Evolutionary conservation across 768 basidiomycete species (phyloP), one percentile per base, ranked within the genome.

Genomic region (Jaapia argillacea): DNA sequence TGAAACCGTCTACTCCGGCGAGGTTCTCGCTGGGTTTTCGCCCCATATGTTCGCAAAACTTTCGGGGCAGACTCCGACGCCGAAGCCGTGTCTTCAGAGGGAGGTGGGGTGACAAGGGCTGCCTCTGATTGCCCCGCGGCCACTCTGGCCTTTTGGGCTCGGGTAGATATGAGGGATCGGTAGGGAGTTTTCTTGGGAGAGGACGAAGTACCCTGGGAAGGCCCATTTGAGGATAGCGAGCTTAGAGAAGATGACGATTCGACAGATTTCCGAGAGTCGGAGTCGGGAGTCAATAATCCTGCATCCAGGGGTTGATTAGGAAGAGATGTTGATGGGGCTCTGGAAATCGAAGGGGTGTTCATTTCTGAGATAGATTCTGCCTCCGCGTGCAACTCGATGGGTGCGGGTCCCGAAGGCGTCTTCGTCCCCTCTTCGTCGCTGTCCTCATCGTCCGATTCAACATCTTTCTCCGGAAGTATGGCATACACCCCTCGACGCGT

Each of bases 401-500:
- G 28, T 33, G 28, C 10, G 10, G 28, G 28, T 10, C 10, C 28
- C 10, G 28, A 33, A 10, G 28, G 28, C 28, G 10, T 31, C 49
- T 40, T 57, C 50, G 48, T 59, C 56, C 46, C 67, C 42, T 77
- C 77, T 27, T 63, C 56, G 48, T 75, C 75, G 46, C 74, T 75
- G n/a, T n/a, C n/a, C n/a, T n/a, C n/a, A 45, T 76, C 75, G 48
- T 82, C 80, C 31, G 74, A 75, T 41, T 77, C 75, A 18, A 78
- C 72, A 44, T 71, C 74, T 46, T 71, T 68, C 47, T 75, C 70
- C 48, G 71, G 68, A 48, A 80, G 61, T 31, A 85, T 74, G 23
- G 82, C 81, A 57, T 89, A 89, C 14, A 89, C 86, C 24, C 86
- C 85, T 33, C 86, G 72, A 24, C 86, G 77, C 40, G 86, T 89